These are phyloP conservation scores for Curvularia spicifera DNA, from an alignment of 2,329 filamentous ascomycete species.

Conservation along the genomic window DNA sequence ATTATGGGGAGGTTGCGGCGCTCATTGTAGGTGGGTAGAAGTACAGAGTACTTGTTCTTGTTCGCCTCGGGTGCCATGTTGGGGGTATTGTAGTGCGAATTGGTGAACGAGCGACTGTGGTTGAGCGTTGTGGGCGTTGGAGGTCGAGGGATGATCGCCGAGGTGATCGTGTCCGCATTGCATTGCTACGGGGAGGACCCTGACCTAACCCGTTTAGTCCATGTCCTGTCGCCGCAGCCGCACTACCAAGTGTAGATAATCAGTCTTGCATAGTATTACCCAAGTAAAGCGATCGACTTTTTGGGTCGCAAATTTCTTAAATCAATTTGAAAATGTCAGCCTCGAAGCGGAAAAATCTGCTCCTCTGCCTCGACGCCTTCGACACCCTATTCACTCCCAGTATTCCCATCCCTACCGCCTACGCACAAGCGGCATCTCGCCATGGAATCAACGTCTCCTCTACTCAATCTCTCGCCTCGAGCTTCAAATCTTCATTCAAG, in stretches of 20 bases:
- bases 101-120: conserved; percentile 41
- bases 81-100: conserved; percentile 23
- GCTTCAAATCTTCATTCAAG: conserved; percentile 56
- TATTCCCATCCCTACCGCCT: conserved; percentile 60
- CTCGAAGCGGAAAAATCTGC: conserved; percentile 52
- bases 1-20: conserved; percentile 96
- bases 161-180: conserved; percentile 37
- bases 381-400: conserved; percentile 67
- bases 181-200: conserved; percentile 16
- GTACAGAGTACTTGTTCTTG: conserved; percentile 90
- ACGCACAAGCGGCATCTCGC: conserved; percentile 59
- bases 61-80: conserved; percentile 45
- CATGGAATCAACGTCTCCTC: conserved; percentile 57
- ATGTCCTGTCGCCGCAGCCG: conserved; percentile 17
- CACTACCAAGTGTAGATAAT: not conserved
- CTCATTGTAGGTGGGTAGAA: conserved; percentile 98
- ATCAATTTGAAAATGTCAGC: conserved; percentile 16
- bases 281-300: not conserved
- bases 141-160: conserved; percentile 23
- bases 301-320: not conserved
- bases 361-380: conserved; percentile 69
- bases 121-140: conserved; percentile 19
- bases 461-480: conserved; percentile 44
- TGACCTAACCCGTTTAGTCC: conserved; percentile 30
- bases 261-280: conserved; percentile 1